A percentile compares a stretch with the other conserved stretches of the same genome.
Conservation (phyloP, 257 asterid species). For the Buddleja alternifolia region DNA sequence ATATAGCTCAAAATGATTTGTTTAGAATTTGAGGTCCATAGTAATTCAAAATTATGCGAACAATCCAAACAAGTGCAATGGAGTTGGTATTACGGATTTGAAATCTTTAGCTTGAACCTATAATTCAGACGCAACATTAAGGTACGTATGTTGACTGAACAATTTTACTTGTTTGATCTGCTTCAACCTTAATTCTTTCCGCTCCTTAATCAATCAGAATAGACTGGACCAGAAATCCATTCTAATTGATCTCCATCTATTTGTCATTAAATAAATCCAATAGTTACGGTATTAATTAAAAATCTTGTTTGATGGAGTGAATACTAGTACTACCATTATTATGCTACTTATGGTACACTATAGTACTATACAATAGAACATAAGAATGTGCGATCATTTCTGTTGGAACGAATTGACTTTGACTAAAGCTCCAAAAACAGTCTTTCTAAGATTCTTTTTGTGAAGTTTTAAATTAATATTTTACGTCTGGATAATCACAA, state of each 20-base stretch:
- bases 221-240: not conserved
- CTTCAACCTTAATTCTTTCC: conserved; percentile 5
- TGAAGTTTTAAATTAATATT: not conserved
- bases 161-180: conserved; percentile 1
- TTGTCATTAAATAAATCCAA: not conserved
- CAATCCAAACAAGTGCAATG: not conserved
- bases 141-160: not conserved
- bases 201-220: not conserved
- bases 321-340: not conserved
- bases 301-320: not conserved
- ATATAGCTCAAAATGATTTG: not conserved
- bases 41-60: not conserved
- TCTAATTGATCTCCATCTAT: not conserved
- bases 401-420: conserved; percentile 14
- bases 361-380: not conserved
- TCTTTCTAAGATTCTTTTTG: not conserved
- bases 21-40: not conserved
- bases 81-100: not conserved
- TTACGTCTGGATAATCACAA: not conserved
- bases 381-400: not conserved
- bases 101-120: not conserved
- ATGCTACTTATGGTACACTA: not conserved
- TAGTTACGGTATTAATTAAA: not conserved
- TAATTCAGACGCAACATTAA: not conserved
- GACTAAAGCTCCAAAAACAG: not conserved